Evolutionary conservation across 768 basidiomycete species (phyloP).

Genomic region (Kwoniella newhampshirensis): DNA sequence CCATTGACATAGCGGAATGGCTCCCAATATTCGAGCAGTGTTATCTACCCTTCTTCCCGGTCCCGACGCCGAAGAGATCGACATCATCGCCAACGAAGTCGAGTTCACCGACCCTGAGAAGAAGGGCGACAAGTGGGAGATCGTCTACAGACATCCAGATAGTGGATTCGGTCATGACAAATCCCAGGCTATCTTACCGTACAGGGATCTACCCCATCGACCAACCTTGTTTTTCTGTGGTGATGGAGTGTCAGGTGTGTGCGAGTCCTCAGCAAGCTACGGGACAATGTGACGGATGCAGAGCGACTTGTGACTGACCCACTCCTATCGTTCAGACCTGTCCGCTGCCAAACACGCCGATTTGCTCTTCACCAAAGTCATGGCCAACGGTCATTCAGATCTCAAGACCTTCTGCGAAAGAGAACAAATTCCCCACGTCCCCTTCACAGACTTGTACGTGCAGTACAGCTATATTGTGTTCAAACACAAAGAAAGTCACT

Average conservation of each 20-base stretch:
- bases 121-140: conserved; percentile 63
- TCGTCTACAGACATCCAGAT: conserved; percentile 83
- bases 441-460: conserved; percentile 65
- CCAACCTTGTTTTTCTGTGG: conserved; percentile 95
- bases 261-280: neutral
- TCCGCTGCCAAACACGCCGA: conserved; percentile 91
- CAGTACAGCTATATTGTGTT: neutral
- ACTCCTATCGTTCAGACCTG: conserved; percentile 62
- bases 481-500: neutral
- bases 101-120: conserved; percentile 63
- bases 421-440: conserved; percentile 73
- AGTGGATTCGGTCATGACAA: conserved; percentile 95
- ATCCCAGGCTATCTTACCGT: conserved; percentile 88
- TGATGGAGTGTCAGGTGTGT: conserved; percentile 88
- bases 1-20: conserved; percentile 70
- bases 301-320: neutral
- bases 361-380: conserved; percentile 83
- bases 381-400: conserved; percentile 65
- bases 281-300: too few species aligned
- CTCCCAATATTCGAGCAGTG: conserved; percentile 85
- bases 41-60: conserved; percentile 76
- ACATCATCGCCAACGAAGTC: conserved; percentile 93
- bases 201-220: conserved; percentile 64
- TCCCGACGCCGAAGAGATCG: conserved; percentile 71
- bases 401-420: conserved; percentile 76